Conservation (phyloP, 2,329 filamentous ascomycete species). For the Didymella lethalis region DNA sequence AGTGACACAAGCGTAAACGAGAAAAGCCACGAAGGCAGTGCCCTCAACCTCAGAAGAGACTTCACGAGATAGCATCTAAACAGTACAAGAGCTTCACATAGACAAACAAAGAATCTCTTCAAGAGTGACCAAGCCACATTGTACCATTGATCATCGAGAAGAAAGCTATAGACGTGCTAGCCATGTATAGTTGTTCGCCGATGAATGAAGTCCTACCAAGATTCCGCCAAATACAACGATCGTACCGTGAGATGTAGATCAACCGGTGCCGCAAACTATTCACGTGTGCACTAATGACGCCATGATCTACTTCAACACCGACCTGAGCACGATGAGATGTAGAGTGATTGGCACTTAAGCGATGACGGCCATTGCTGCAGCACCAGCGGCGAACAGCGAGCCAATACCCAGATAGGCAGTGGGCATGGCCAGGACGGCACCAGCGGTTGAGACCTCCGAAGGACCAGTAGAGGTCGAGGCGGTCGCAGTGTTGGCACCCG, state of each 20-base stretch:
- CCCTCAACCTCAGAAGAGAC: neutral
- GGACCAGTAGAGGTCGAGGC: constrained; percentile 16
- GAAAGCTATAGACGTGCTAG: constrained; percentile 27
- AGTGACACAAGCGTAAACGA: neutral
- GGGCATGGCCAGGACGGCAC: constrained; percentile 29
- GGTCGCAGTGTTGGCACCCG: constrained; percentile 2
- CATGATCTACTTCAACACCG: constrained; percentile 1
- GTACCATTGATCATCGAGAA: constrained; percentile 27
- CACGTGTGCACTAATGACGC: constrained; percentile 2
- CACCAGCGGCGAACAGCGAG: constrained; percentile 34
- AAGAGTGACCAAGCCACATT: constrained; percentile 22
- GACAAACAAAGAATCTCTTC: neutral
- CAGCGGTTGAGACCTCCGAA: constrained; percentile 25
- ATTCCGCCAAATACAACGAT: constrained; percentile 25
- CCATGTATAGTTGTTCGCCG: constrained; percentile 25
- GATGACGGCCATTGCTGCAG: constrained; percentile 31
- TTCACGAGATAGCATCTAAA: neutral
- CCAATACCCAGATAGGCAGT: constrained; percentile 31
- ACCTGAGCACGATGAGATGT: constrained; percentile 8
- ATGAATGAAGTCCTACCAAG: constrained; percentile 16
- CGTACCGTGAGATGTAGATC: constrained; percentile 14
- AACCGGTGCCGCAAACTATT: constrained; percentile 5
- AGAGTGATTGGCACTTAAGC: constrained; percentile 22
- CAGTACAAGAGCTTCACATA: neutral
- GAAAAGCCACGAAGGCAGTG: neutral